Evolutionary conservation across 2,329 filamentous ascomycete genomes (phyloP), one percentile per base, ranked within the genome.

Genomic region (Sporothrix protearum): DNA sequence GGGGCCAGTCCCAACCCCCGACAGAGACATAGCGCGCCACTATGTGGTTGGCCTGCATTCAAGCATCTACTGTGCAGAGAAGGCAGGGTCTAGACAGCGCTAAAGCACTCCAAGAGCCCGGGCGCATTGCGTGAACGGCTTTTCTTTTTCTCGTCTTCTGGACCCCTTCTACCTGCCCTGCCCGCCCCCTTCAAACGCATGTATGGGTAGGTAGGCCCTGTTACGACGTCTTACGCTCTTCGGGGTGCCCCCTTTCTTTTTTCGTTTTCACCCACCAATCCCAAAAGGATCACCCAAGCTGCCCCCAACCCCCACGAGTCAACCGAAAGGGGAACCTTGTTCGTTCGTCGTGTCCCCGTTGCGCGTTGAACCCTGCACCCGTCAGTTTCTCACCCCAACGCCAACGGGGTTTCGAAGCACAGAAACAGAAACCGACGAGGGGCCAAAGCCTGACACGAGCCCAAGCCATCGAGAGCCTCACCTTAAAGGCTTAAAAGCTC

Each of bases 51-150:
- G 30, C 49, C 51, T 28, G 39, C 25, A 19, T 42, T 47, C 64
- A 25, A 28, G 63, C 49, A 53, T 64, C 19, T 69, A 71, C 66
- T 64, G 71, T 69, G 57, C 57, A 49, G 19, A 28, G 66, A 19
- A 25, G 7, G 39, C 69, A 64, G n/a, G 33, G n/a, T n/a, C 28
- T 45, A 72, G 67, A 64, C 66, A 69, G 45, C 71, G 71, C 71
- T 64, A 72, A 69, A 61, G 55, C 47, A 33, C 53, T 45, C 42
- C 55, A 69, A 55, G 45, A 61, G 64, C 53, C 70, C n/a, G n/a
- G 69, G 45, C 57, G 69, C 69, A 70, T 55, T 70, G 69, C 69
- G 69, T 49, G 30, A 70, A 61, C 45, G 45, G 45, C 39, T 53
- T 59, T 47, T 14, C n/a, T 28, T 55, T 59, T 22, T 12, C 9